Base-by-base conservation (phyloP, 257 asterid genomes). In the Echium plantagineum region DNA sequence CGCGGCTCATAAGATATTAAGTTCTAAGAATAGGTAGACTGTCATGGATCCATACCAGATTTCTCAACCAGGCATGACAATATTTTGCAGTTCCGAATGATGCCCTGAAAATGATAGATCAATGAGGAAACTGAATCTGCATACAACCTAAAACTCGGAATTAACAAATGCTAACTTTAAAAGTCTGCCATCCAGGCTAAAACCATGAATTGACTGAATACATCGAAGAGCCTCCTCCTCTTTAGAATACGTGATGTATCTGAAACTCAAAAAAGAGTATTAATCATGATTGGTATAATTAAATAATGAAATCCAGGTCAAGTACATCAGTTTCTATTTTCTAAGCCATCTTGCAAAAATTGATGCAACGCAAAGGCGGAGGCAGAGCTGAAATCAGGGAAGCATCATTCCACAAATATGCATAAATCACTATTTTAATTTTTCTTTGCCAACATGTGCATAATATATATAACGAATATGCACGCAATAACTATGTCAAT, bases 1-100 rank as follows among this genome's bases (percentile, higher is more conserved):
- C n/a, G n/a, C 59, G 26, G 52, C 16, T 57, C 19, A 38, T 55
- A 7, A 35, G 5, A 10, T 5, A 8, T 35, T 35, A 7, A 35
- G 47, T 35, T 35, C 47, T 35, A 35, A 35, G 3, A 1, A 35
- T 5, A 35, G 46, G 46, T 35, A 35, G 46, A 66, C 52, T 52
- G 62, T 63, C 46, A 67, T 30, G 58, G 48, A 69, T 19, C 47
- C 31, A 56, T 87, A 91, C 98, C 95, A 69, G 79, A 79, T 79
- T 91, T 77, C 80, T 85, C 83, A 91, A 81, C 98, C 98, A 91
- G 59, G 96, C 90, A 79, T 87, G 96, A 71, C 96, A 90, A 69
- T 90, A 90, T 72, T 90, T 90, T 69, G 98, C 96, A 72, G 98
- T 91, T 76, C 98, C 98, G 75, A 91, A 91, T 18, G 96, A 91